Percentiles rank a stretch among this genome's conserved stretches.
phyloP scores from a whole-genome alignment of 1,139 yeast species.

The Arxiozyma slooffiae region DNA sequence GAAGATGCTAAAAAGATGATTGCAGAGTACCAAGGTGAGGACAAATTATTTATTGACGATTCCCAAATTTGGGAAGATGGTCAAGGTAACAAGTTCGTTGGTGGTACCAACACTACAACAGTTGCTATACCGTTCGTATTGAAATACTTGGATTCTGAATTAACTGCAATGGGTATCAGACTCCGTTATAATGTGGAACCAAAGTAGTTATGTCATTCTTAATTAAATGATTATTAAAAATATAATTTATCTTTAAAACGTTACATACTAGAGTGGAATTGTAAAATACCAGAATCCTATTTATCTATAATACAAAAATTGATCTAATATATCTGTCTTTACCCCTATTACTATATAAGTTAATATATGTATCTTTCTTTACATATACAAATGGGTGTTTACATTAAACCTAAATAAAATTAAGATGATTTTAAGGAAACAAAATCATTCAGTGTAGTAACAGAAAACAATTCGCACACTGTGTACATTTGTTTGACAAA shows the following conservation, averaged over 20 bases:
- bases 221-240: neutral
- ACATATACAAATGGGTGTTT: too few species aligned
- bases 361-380: neutral
- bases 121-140: slow-evolving; percentile 96
- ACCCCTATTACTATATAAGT: neutral
- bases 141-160: slow-evolving; percentile 88
- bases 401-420: neutral
- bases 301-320: slow-evolving; percentile 1
- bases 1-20: slow-evolving; percentile 35
- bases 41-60: slow-evolving; percentile 46
- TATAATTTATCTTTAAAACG: neutral
- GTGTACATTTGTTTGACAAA: neutral
- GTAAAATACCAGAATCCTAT: neutral
- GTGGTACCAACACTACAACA: slow-evolving; percentile 86
- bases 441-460: neutral
- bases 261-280: neutral
- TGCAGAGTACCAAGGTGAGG: slow-evolving; percentile 32
- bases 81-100: slow-evolving; percentile 79
- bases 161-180: slow-evolving; percentile 96
- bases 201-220: slow-evolving; percentile 24
- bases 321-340: neutral
- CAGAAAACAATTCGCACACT: neutral
- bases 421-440: neutral
- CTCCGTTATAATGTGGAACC: slow-evolving; percentile 78
- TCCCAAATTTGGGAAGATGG: slow-evolving; percentile 97